Percentiles rank a stretch among this genome's conserved stretches.
Evolutionary conservation across 257 asterid genomes (phyloP).

Genomic region (Solanum microdontum): DNA sequence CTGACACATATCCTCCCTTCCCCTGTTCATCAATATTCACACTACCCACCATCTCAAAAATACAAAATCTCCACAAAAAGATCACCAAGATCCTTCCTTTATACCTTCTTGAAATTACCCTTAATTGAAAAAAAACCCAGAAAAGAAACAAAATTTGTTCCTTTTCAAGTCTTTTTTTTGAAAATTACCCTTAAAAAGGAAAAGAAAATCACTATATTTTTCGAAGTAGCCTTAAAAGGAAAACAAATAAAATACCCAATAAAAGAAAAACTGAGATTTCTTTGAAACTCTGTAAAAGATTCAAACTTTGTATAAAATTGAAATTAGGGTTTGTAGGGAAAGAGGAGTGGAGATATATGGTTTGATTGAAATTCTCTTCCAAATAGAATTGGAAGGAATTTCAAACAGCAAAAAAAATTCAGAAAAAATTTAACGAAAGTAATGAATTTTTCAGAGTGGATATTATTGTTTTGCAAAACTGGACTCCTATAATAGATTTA

Average conservation of each 20-base stretch:
- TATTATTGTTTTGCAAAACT: background rate
- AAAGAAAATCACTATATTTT: background rate
- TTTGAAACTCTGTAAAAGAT: background rate
- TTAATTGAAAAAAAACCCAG: background rate
- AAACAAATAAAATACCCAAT: background rate
- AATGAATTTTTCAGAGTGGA: background rate
- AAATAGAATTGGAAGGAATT: background rate
- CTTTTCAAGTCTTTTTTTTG: background rate
- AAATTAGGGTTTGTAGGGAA: background rate
- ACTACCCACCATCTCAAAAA: background rate
- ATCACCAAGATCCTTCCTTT: background rate
- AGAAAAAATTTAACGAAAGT: background rate
- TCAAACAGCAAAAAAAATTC: background rate
- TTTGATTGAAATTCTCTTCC: background rate
- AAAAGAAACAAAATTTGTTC: background rate
- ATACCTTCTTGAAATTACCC: background rate
- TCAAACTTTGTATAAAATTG: background rate
- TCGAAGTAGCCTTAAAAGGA: background rate
- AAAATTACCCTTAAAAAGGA: background rate
- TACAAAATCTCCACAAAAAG: background rate
- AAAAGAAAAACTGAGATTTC: background rate
- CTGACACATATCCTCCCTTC: conserved; percentile 38
- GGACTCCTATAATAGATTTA: background rate
- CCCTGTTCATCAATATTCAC: conserved; percentile 16
- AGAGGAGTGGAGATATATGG: background rate